Base-by-base conservation (phyloP, 2,329 filamentous ascomycete species). In the Huntiella decipiens region DNA sequence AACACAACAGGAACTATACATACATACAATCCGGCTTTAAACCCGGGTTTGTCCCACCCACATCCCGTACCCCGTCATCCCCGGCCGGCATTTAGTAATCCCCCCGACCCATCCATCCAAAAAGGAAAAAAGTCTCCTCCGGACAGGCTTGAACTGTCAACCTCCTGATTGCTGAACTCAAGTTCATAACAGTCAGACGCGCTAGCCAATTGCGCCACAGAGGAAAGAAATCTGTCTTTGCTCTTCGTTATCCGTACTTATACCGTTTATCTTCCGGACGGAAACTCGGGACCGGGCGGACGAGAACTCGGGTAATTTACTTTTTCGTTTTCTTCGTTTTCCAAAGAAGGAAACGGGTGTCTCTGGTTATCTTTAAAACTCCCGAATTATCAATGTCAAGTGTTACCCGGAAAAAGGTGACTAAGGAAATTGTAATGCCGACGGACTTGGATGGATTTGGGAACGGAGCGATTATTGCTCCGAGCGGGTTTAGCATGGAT, bases 101-200 rank as follows among this genome's bases (percentile, higher is more conserved):
- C 17, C 17, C 17, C 4, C 17, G 17, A 12, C 6, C 16, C 15
- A 19, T 2, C 13, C 11, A 17, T 4, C 16, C 22, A 22, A 39
- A 15, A 12, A 39, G 36, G 22, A 15, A 40, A 13, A 38, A 1
- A 39, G 4, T 17, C 38, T 40, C 32, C 16, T 22, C 32, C 42
- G 17, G 38, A 40, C 38, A 40, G 38, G 38, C 38, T 40, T 40
- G 38, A 40, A 40, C 38, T 40, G 38, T 40, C 38, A 40, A 40
- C 38, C 38, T 40, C 17, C 38, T 17, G 38, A 40, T 38, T 38
- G 35, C 35, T 4, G 3, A 13, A 38, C 4, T 19, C 2, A 6
- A 28, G n/a, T 6, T 13, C 40, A 2, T 71, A 71, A 71, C 68
- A 71, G 68, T 71, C 67, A 65, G 63, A 71, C 68, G 68, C 68